Base-by-base conservation (phyloP, 2,329 filamentous ascomycete species). In the Chrysoporthe deuterocubensis region DNA sequence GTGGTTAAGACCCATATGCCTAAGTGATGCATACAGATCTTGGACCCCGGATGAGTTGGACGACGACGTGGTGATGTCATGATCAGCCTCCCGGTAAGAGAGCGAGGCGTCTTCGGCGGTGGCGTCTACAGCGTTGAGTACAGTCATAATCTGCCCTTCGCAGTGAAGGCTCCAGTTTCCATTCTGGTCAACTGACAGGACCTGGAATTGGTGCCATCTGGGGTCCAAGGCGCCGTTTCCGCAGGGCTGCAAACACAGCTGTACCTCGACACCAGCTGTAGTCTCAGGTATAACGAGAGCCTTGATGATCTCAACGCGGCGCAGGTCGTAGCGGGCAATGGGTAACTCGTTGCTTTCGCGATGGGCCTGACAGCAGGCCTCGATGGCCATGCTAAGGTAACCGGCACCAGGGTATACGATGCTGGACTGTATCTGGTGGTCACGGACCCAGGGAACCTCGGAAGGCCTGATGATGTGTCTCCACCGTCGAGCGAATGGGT, bases 401-500 rank as follows among this genome's bases (percentile, higher is more conserved):
- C 37, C 37, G 8, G 37, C 37, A 9, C 37, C 37, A 6, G 37
- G 37, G 37, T 6, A 40, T 9, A 63, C 5, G 0, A 60, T 43
- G 16, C 37, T 26, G 1, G 11, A n/a, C 9, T 64, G 43, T 1
- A 63, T n/a, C 2, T 26, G 32, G 4, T 67, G 52, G 42, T 67
- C 60, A 4, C 44, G n/a, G 1, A 67, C 2, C 61, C 65, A 63
- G 2, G 43, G 61, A 0, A 16, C 0, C 13, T 67, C 65, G 1
- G 2, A 3, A 1, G 18, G 7, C 1, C 76, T 75, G 18, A 80
- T 67, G 32, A 76, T 73, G 58, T 78, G 75, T 4, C 76, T 74
- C 77, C 77, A 80, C 4, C 71, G 71, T 0, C 76, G 76, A 42
- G 76, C 73, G 7, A 66, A 70, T 21, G 75, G 71, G 54, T 74